Evolutionary conservation across 2,329 filamentous ascomycete species (phyloP).

Genomic region (Cladosporium colombiae): DNA sequence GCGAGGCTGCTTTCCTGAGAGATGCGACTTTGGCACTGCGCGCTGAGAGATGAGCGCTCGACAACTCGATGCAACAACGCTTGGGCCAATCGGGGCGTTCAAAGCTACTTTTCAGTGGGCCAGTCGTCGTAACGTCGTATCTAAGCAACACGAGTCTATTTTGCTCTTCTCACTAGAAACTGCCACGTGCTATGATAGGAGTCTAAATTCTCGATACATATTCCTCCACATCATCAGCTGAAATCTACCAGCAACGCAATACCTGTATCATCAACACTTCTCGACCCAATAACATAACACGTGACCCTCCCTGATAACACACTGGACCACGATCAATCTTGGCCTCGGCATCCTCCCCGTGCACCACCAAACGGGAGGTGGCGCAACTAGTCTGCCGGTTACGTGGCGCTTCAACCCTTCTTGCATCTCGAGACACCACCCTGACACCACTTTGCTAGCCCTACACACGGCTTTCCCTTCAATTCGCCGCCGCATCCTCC

Average conservation of each 20-base stretch:
- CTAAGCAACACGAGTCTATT: neutral
- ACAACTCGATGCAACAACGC: neutral
- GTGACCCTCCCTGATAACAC: neutral
- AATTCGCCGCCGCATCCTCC: conserved; percentile 18
- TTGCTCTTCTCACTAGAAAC: neutral
- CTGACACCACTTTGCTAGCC: neutral
- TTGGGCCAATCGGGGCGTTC: neutral
- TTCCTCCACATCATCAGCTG: neutral
- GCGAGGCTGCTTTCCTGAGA: neutral
- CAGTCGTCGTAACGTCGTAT: conserved; percentile 4
- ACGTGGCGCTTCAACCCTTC: neutral
- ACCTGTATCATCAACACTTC: neutral
- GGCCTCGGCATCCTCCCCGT: neutral
- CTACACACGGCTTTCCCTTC: neutral
- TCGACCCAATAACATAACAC: neutral
- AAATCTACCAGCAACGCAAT: neutral
- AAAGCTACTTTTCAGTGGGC: conserved; percentile 2
- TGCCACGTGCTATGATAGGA: neutral
- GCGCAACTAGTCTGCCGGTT: neutral
- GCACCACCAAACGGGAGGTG: neutral
- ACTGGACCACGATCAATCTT: neutral
- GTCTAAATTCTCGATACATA: neutral
- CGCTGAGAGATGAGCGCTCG: neutral
- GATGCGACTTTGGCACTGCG: neutral
- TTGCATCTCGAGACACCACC: neutral